Evolutionary conservation across 176 grass and related monocot genomes (phyloP), one percentile per base, ranked within the genome.

Genomic region (Aegilops speltoides): DNA sequence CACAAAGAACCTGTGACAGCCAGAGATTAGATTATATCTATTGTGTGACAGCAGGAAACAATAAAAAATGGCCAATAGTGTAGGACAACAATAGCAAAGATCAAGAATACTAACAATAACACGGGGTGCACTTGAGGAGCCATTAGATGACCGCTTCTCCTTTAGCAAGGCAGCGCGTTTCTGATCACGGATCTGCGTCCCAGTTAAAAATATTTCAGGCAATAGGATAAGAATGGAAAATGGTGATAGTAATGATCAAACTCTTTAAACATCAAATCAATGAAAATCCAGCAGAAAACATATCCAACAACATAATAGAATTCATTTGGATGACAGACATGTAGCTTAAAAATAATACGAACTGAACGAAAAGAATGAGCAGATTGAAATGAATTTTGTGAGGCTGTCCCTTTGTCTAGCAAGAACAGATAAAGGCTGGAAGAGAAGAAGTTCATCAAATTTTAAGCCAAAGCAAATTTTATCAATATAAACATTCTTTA

Each of bases 81-180:
- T 57, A 79, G 32, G 7, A n/a, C 12, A 87, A 60, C 14, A 17
- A 37, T 36, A 84, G 63, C 56, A 82, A 85, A 86, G 14, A 28
- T 36, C 57, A 69, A 81, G 12, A 82, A 68, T 56, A 91, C 91
- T 94, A 73, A 98, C 96, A 90, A 98, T 68, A 24, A 96, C 85
- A 43, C 90, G 93, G 64, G 96, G 96, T 37, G 92, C 62, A 2
- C 88, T 92, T 74, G 86, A 77, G 67, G 82, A 88, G 16, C 89
- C 94, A 54, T 6, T 76, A 50, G 90, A 91, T 64, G 86, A 86
- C 23, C 90, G 89, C 72, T 96, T 98, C 77, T 94, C 96, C 82
- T 98, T 98, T 36, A 98, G 86, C 79, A 98, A 85, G 78, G 87
- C 88, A 62, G 93, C 86, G 37, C 93, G 88, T 86, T 98, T 98